A percentile compares a stretch with the other conserved stretches of the same genome.
These are phyloP conservation scores for Ochetophila trinervis DNA, from an alignment of 306 rosid genomes.

Conservation along the genomic window DNA sequence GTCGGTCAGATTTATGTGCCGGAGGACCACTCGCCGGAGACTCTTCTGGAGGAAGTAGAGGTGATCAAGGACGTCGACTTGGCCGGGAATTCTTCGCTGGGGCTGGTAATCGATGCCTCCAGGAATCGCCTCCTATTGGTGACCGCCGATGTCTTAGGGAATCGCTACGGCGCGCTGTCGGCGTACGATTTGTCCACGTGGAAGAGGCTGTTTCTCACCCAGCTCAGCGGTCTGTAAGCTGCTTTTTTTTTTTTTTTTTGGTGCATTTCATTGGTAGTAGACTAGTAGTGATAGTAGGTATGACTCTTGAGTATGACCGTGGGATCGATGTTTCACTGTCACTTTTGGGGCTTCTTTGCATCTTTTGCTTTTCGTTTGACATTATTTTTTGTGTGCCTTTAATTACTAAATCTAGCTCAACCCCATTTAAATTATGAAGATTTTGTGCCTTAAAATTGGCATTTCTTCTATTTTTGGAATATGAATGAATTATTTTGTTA, in stretches of 20 bases:
- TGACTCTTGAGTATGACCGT: no score
- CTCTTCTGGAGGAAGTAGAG: constrained; percentile 43
- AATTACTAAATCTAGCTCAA: no score
- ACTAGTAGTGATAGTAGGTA: no score
- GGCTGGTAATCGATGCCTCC: constrained; percentile 46
- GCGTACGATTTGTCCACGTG: constrained; percentile 78
- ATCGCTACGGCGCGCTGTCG: constrained; percentile 49
- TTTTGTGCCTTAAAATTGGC: no score
- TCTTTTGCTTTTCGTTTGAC: background rate
- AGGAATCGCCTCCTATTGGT: constrained; percentile 67
- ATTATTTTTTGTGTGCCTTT: background rate
- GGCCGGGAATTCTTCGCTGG: constrained; percentile 72
- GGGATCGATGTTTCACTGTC: no score
- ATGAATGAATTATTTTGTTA: no score
- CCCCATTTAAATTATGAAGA: background rate
- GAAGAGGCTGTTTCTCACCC: constrained; percentile 67
- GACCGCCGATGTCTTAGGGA: constrained; percentile 51
- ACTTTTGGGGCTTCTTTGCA: no score
- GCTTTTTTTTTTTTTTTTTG: background rate
- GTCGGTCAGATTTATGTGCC: constrained; percentile 50
- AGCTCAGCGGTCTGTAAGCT: constrained; percentile 61
- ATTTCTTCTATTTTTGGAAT: no score
- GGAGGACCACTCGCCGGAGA: constrained; percentile 15
- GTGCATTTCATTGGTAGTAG: background rate
- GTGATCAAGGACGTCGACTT: constrained; percentile 45